Evolutionary conservation across 345 rosid species (phyloP).

Genomic region (Sisymbrium altissimum): DNA sequence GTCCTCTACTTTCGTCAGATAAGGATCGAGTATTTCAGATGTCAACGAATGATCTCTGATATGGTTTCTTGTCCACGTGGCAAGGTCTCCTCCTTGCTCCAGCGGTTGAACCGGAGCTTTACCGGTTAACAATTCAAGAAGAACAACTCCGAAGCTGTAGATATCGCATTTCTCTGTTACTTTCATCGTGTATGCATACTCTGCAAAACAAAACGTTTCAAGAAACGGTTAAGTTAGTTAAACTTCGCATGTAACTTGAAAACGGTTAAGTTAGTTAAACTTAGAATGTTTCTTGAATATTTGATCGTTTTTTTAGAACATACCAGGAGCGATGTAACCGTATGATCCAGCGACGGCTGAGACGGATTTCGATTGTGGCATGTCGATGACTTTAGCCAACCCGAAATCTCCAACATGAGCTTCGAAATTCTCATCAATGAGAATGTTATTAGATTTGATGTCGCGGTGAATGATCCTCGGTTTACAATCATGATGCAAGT

Average conservation of each 20-base stretch:
- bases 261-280: no score
- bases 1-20: slow-evolving; percentile 52
- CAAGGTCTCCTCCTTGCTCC: slow-evolving; percentile 93
- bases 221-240: not conserved
- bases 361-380: slow-evolving; percentile 94
- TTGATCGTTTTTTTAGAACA: not conserved
- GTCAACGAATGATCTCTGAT: slow-evolving; percentile 51
- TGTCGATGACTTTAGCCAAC: slow-evolving; percentile 89
- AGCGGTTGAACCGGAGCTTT: slow-evolving; percentile 81
- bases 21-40: slow-evolving; percentile 56
- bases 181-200: slow-evolving; percentile 96
- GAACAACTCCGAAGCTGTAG: slow-evolving; percentile 94
- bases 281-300: not conserved
- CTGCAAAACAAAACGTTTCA: slow-evolving; percentile 36
- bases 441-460: slow-evolving; percentile 88
- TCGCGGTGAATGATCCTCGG: slow-evolving; percentile 93
- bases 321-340: slow-evolving; percentile 99
- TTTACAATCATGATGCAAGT: slow-evolving; percentile 92
- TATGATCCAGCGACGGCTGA: slow-evolving; percentile 98
- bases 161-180: slow-evolving; percentile 94
- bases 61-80: slow-evolving; percentile 62
- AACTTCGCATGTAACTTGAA: no score
- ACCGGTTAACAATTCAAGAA: slow-evolving; percentile 75
- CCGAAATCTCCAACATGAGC: slow-evolving; percentile 99
- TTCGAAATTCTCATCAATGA: slow-evolving; percentile 82